phyloP scores from a whole-genome alignment of 2,329 filamentous ascomycete species.

The Trichoderma harzianum region DNA sequence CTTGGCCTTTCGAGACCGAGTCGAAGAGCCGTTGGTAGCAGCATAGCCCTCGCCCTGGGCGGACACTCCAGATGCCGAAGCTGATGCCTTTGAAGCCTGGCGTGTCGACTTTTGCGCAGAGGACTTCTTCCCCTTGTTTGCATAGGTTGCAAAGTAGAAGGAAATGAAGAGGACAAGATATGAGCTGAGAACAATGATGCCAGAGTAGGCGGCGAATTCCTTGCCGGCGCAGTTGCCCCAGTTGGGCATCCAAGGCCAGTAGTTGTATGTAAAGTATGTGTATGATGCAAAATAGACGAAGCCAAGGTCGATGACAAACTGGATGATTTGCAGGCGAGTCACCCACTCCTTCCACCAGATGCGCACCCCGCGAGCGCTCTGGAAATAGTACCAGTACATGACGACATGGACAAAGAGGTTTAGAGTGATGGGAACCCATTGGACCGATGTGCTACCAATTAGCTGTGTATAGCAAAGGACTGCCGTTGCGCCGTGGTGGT shows the following conservation, averaged over 20 bases:
- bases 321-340: conserved; percentile 82
- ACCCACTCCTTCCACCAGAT: conserved; percentile 98
- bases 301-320: conserved; percentile 84
- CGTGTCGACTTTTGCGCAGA: background rate
- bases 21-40: background rate
- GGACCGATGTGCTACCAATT: conserved; percentile 76
- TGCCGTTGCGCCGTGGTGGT: conserved; percentile 86
- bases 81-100: background rate
- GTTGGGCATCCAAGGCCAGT: conserved; percentile 69
- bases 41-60: background rate
- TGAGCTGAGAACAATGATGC: conserved; percentile 69
- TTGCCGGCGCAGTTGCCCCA: conserved; percentile 69
- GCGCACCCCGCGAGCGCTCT: conserved; percentile 78
- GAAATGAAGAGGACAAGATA: conserved; percentile 76
- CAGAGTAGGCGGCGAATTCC: conserved; percentile 73
- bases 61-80: background rate
- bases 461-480: conserved; percentile 89
- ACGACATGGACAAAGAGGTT: conserved; percentile 85
- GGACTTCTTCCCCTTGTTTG: background rate
- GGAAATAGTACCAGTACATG: conserved; percentile 99
- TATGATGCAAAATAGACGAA: conserved; percentile 75
- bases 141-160: conserved; percentile 62
- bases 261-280: conserved; percentile 70
- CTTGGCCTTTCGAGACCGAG: background rate
- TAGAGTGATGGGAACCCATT: conserved; percentile 79